These are phyloP conservation scores for Phoma herbarum DNA, from an alignment of 2,329 filamentous ascomycete species.

Conservation along the genomic window DNA sequence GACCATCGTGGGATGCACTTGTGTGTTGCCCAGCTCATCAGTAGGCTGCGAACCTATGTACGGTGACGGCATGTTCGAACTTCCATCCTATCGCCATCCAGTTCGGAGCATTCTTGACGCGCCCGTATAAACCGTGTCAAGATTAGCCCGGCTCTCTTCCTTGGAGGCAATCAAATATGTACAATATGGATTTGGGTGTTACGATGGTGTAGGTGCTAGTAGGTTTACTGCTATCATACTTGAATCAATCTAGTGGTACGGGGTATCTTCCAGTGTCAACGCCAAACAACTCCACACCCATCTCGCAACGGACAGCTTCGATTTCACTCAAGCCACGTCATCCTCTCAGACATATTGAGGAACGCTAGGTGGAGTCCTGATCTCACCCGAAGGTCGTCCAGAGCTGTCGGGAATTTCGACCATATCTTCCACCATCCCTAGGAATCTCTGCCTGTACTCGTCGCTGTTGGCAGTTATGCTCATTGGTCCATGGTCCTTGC, in stretches of 20 bases:
- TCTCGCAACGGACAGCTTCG: background rate
- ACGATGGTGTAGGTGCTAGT: background rate
- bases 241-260: background rate
- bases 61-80: slow-evolving; percentile 8
- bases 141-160: background rate
- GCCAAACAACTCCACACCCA: background rate
- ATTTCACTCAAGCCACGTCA: background rate
- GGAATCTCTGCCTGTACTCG: slow-evolving; percentile 70
- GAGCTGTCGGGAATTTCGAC: slow-evolving; percentile 47
- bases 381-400: slow-evolving; percentile 42
- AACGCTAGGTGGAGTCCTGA: slow-evolving; percentile 30
- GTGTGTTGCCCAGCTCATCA: slow-evolving; percentile 7
- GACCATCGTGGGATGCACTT: slow-evolving; percentile 6
- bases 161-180: background rate
- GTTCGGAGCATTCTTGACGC: background rate
- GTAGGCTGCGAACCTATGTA: background rate
- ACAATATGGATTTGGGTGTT: background rate
- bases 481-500: slow-evolving; percentile 74
- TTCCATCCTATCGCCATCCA: background rate
- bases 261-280: slow-evolving; percentile 9
- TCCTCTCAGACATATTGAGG: slow-evolving; percentile 20
- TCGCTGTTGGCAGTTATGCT: slow-evolving; percentile 74
- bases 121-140: background rate
- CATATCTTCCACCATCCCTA: slow-evolving; percentile 59
- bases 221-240: background rate